phyloP scores from a whole-genome alignment of 257 asterid genomes.

The Solanum ahanhuiri region DNA sequence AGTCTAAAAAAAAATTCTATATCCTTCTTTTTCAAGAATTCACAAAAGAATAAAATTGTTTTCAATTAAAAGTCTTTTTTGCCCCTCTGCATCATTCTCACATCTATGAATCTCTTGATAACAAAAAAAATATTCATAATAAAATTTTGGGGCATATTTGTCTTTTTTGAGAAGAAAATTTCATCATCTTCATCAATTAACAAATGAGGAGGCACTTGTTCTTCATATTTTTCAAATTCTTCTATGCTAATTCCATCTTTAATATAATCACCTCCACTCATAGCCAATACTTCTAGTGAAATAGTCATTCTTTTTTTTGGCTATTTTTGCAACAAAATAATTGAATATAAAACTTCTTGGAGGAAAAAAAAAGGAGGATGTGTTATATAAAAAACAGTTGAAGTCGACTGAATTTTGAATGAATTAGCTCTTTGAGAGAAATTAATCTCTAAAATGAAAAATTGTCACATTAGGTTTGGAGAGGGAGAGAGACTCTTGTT shows the following conservation, averaged over 20 bases:
- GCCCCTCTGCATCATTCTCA: background rate
- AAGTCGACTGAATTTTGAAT: background rate
- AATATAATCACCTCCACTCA: conserved; percentile 27
- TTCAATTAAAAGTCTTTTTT: background rate
- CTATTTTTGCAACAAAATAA: background rate
- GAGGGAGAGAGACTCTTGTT: background rate
- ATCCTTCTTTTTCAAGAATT: background rate
- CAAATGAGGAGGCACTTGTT: background rate
- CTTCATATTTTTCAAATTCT: background rate
- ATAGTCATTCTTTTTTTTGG: conserved; percentile 4
- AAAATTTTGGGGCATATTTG: background rate
- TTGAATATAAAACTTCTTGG: background rate
- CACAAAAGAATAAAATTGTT: background rate
- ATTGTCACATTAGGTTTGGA: background rate
- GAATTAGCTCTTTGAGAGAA: background rate
- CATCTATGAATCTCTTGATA: background rate
- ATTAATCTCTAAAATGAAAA: background rate
- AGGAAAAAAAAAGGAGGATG: background rate
- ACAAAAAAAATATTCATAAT: background rate
- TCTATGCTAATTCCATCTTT: conserved; percentile 16
- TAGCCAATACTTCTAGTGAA: conserved; percentile 44
- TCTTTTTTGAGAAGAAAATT: background rate
- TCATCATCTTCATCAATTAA: background rate
- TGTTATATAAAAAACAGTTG: background rate
- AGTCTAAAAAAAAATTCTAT: background rate